Conservation (phyloP, 73 alveolate species). For the Paramecium biaurelia region DNA sequence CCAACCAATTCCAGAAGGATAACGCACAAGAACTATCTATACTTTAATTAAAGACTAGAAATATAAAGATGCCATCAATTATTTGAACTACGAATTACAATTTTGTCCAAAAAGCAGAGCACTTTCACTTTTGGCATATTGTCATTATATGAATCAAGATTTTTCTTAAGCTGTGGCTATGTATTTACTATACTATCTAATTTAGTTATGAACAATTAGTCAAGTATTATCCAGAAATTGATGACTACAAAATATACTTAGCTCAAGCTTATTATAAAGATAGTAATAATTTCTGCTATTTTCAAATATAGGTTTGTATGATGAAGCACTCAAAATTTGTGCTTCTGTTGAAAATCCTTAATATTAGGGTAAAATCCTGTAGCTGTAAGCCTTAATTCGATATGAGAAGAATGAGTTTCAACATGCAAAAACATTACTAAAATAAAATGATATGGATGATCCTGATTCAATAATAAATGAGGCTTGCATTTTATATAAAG, state of each 20-base stretch:
- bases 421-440: slow-evolving; percentile 84
- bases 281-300: neutral
- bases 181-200: neutral
- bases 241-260: slow-evolving; percentile 66
- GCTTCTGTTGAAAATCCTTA: slow-evolving; percentile 74
- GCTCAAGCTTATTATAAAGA: slow-evolving; percentile 69
- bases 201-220: slow-evolving; percentile 64
- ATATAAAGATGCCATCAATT: slow-evolving; percentile 70
- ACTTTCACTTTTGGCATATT: slow-evolving; percentile 68
- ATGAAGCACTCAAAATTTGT: slow-evolving; percentile 85
- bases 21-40: slow-evolving; percentile 68
- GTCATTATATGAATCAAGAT: slow-evolving; percentile 68
- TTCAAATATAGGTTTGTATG: slow-evolving; percentile 69
- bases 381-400: slow-evolving; percentile 83
- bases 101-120: slow-evolving; percentile 72
- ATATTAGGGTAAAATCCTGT: slow-evolving; percentile 70
- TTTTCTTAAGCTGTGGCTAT: slow-evolving; percentile 65
- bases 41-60: slow-evolving; percentile 68
- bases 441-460: slow-evolving; percentile 76
- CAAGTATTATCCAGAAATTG: slow-evolving; percentile 72
- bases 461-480: slow-evolving; percentile 84
- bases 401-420: slow-evolving; percentile 87
- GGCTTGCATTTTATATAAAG: slow-evolving; percentile 93
- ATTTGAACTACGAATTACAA: slow-evolving; percentile 65
- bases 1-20: slow-evolving; percentile 66